Evolutionary conservation across 768 basidiomycete genomes (phyloP).

Genomic region (Guyanaporus albipodus): DNA sequence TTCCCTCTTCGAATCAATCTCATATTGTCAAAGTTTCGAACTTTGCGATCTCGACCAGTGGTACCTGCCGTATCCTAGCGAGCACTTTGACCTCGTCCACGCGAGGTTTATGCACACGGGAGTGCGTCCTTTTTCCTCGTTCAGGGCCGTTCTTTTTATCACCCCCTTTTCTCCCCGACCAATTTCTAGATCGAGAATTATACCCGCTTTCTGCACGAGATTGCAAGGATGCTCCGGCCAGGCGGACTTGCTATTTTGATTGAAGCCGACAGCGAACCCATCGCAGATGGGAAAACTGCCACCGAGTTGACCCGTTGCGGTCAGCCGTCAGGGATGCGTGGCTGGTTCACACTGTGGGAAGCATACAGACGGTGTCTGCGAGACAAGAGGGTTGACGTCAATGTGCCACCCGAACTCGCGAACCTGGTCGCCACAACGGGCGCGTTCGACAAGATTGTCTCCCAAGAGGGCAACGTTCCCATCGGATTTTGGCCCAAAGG

Average conservation of each 20-base stretch:
- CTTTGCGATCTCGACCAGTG: conserved; percentile 62
- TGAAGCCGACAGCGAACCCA: conserved; percentile 55
- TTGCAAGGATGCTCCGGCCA: conserved; percentile 63
- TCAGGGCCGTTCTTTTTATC: not conserved
- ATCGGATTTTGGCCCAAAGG: conserved; percentile 69
- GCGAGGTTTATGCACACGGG: conserved; percentile 67
- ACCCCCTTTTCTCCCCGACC: conserved; percentile 5
- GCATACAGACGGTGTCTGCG: conserved; percentile 54
- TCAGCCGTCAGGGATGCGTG: conserved; percentile 40
- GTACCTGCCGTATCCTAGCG: conserved; percentile 59
- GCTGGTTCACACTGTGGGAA: conserved; percentile 65
- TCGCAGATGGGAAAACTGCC: conserved; percentile 42
- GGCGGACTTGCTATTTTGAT: conserved; percentile 67
- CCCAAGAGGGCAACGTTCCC: conserved; percentile 57
- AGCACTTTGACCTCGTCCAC: conserved; percentile 65
- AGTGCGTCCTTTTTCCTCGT: conserved; percentile 24
- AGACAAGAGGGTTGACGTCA: conserved; percentile 50
- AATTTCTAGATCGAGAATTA: conserved; percentile 56
- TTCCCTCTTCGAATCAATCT: conserved; percentile 3
- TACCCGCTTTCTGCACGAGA: conserved; percentile 54
- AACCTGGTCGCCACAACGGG: conserved; percentile 45
- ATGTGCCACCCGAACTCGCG: conserved; percentile 53
- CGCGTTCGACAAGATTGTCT: conserved; percentile 53
- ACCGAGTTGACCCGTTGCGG: conserved; percentile 32
- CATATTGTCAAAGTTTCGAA: conserved; percentile 50